Evolutionary conservation across 2,329 filamentous ascomycete species (phyloP), one percentile per base, ranked within the genome.

Genomic region (Pseudogymnoascus destructans): DNA sequence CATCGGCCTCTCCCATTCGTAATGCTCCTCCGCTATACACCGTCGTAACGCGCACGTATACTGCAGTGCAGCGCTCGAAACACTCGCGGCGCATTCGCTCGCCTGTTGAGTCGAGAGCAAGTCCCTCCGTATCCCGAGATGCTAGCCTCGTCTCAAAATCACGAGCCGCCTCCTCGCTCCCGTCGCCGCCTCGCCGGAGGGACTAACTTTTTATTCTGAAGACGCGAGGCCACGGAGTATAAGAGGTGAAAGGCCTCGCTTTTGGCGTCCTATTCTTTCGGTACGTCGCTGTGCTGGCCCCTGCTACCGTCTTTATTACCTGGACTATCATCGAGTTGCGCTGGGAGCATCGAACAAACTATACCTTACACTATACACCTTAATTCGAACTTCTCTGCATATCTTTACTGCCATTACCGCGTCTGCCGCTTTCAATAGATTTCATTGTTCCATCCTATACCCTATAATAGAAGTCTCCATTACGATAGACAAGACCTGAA

Each of bases 71-170:
- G 46, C 25, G 25, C 25, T 52, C 46, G 46, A 52, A 52, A 52
- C 46, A 52, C 46, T 52, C 46, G 46, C 46, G 46, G 46, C 46
- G 46, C 25, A 52, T 52, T 52, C 25, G 25, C 25, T 32, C 46
- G 46, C 46, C 46, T 52, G 25, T 52, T 6, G 15, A 19, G 46
- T 52, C 46, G 9, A 52, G 46, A 52, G 25, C 23, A 52, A 52
- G 46, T 52, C 25, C 46, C 46, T 15, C 46, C 46, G 46, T 52
- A 52, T 52, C 46, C 46, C 32, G 46, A 52, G 46, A 52, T 52
- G 46, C 46, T 52, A 52, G 46, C 46, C 46, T 52, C 46, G 46
- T 52, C 46, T 52, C 46, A 52, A 30, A 25, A 52, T 52, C 46
- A 52, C 46, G 46, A 25, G 46, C 46, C 46, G 46, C 46, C 46